Conservation (phyloP, 495 filamentous ascomycete genomes). For the Penicillium pulvis region DNA sequence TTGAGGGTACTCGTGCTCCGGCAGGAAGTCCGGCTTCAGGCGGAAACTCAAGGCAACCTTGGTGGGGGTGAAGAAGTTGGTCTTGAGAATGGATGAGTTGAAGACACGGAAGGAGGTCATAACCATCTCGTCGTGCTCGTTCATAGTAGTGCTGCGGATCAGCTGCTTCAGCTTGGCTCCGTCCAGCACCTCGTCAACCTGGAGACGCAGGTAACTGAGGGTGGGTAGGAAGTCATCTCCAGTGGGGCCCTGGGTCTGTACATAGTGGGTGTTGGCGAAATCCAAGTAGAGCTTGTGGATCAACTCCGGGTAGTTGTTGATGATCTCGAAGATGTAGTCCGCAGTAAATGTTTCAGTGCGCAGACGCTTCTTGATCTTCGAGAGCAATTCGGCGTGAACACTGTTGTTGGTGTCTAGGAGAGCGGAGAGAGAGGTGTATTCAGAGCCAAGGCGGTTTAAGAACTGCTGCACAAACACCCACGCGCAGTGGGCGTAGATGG, state of each 20-base stretch:
- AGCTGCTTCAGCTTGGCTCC: conserved; percentile 75
- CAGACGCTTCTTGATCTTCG: conserved; percentile 93
- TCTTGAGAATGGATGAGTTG: conserved; percentile 89
- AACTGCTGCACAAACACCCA: conserved; percentile 98
- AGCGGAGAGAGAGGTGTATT: conserved; percentile 85
- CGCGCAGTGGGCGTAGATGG: conserved; percentile 93
- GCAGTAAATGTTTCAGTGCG: conserved; percentile 96
- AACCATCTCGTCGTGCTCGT: conserved; percentile 97
- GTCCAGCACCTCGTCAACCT: conserved; percentile 74
- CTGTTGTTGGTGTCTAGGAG: conserved; percentile 79
- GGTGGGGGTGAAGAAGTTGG: conserved; percentile 98
- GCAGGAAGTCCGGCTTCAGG: conserved; percentile 85
- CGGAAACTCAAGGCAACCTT: conserved; percentile 98
- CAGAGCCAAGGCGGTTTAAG: conserved; percentile 88
- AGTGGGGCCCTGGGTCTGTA: conserved; percentile 68
- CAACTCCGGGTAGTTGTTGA: conserved; percentile 85
- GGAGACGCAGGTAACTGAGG: conserved; percentile 72
- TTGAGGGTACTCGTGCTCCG: conserved; percentile 88
- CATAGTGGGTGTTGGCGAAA: conserved; percentile 90
- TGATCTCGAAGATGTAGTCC: conserved; percentile 97
- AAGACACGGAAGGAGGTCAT: conserved; percentile 97
- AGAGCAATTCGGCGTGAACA: conserved; percentile 84
- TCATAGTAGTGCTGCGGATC: conserved; percentile 78
- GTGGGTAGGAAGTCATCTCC: conserved; percentile 81
- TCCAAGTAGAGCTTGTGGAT: conserved; percentile 87